Conservation (phyloP, 2,329 filamentous ascomycete genomes). For the Penicillium sp. region DNA sequence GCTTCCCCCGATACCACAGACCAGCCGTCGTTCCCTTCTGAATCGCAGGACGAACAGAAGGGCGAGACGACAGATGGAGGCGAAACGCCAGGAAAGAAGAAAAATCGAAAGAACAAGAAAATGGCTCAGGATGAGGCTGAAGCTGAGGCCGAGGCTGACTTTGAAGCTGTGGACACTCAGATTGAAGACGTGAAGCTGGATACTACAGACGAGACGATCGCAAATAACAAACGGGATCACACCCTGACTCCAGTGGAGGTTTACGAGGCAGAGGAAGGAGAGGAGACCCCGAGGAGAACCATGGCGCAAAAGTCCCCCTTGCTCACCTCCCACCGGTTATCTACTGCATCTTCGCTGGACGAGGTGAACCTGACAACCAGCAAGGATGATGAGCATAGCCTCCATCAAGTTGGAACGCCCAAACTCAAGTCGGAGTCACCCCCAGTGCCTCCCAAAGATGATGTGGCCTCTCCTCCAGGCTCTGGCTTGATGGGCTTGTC, state of each 20-base stretch:
- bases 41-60: conserved; percentile 30
- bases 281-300: conserved; percentile 39
- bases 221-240: conserved; percentile 13
- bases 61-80: conserved; percentile 10
- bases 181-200: conserved; percentile 22
- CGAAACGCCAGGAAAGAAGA: conserved; percentile 8
- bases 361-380: conserved; percentile 66
- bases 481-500: conserved; percentile 62
- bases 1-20: conserved; percentile 41
- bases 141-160: neutral
- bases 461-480: conserved; percentile 31
- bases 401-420: conserved; percentile 26
- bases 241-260: conserved; percentile 7
- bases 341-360: conserved; percentile 58
- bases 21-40: conserved; percentile 33
- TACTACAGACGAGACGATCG: conserved; percentile 1
- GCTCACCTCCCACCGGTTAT: conserved; percentile 56
- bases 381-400: conserved; percentile 53
- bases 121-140: conserved; percentile 19
- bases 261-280: conserved; percentile 21
- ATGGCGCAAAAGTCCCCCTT: conserved; percentile 54
- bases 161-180: conserved; percentile 30
- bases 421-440: conserved; percentile 33
- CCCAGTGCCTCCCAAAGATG: conserved; percentile 38
- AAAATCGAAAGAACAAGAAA: conserved; percentile 19